These are phyloP conservation scores for Chytriomyces hyalinus DNA, from an alignment of 192 early-diverging fungal species.

Conservation along the genomic window DNA sequence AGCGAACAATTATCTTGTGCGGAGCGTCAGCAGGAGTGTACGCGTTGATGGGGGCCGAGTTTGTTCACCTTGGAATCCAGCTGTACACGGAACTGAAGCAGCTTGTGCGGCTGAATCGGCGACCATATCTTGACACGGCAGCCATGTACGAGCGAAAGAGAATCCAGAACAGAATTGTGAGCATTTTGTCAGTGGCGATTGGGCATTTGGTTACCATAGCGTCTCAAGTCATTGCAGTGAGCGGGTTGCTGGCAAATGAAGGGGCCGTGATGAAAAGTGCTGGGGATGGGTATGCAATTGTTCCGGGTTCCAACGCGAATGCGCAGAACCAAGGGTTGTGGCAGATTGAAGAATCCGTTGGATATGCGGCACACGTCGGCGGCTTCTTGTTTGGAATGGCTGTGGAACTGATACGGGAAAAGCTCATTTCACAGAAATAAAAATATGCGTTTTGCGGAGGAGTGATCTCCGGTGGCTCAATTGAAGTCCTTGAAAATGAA, in stretches of 20 bases:
- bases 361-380: slow-evolving; percentile 36
- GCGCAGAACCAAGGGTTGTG: not conserved
- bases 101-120: slow-evolving; percentile 9
- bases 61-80: slow-evolving; percentile 9
- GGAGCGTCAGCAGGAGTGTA: slow-evolving; percentile 32
- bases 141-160: not conserved
- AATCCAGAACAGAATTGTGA: slow-evolving; percentile 9
- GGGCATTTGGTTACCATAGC: slow-evolving; percentile 30
- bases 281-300: slow-evolving; percentile 8
- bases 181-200: slow-evolving; percentile 23
- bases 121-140: slow-evolving; percentile 2
- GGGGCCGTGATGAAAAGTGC: not conserved
- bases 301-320: not conserved
- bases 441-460: not conserved
- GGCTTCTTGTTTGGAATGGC: slow-evolving; percentile 31
- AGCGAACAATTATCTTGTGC: slow-evolving; percentile 3
- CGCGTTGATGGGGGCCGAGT: slow-evolving; percentile 41
- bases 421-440: not conserved
- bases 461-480: not conserved
- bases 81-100: slow-evolving; percentile 7
- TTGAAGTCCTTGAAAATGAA: not conserved
- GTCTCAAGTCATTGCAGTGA: slow-evolving; percentile 29
- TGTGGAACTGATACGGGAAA: slow-evolving; percentile 1
- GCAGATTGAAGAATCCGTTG: slow-evolving; percentile 26
- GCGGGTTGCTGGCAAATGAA: not conserved